Evolutionary conservation across 345 rosid genomes (phyloP), one percentile per base, ranked within the genome.

Genomic region (Gossypium stocksii): DNA sequence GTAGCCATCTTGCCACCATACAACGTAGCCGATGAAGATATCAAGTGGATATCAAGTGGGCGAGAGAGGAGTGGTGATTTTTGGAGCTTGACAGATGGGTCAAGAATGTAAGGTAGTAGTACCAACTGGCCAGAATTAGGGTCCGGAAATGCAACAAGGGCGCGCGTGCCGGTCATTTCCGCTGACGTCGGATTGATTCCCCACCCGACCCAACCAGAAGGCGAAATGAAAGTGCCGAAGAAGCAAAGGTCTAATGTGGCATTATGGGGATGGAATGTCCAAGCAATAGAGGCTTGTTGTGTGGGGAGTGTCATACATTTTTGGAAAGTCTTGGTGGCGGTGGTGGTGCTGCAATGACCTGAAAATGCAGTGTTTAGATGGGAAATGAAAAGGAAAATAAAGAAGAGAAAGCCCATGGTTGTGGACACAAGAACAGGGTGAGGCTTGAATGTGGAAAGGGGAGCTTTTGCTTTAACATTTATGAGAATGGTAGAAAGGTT

Each of bases 151-250:
- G 98, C 93, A 1, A 95, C 66, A 0, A 93, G 83, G 20, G 94
- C 94, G 0, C 94, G 86, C 1, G 98, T 89, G 0, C 99, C 98
- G 0, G 97, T 89, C 99, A 95, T 95, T 76, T 90, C 89, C 0
- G 98, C 71, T 2, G 97, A 83, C 7, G 83, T 76, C 1, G 93
- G 98, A 72, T 95, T 95, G 12, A 95, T 87, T 0, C 99, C 99
- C 85, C 85, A 86, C 1, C 93, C 99, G 0, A 93, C 99, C 99
- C 99, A 95, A 0, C 99, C 98, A 20, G 99, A 93, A 23, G 97
- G 98, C 2, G 98, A 95, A 43, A 95, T 93, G 73, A 93, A 95
- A n/a, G 90, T 86, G 60, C 98, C 97, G 34, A 89, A 91, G 89
- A 95, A 95, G 51, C 87, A 89, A 48, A 95, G 80, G 87, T 95